Evolutionary conservation across 257 asterid species (phyloP).

Genomic region (Forsythia suspensa): DNA sequence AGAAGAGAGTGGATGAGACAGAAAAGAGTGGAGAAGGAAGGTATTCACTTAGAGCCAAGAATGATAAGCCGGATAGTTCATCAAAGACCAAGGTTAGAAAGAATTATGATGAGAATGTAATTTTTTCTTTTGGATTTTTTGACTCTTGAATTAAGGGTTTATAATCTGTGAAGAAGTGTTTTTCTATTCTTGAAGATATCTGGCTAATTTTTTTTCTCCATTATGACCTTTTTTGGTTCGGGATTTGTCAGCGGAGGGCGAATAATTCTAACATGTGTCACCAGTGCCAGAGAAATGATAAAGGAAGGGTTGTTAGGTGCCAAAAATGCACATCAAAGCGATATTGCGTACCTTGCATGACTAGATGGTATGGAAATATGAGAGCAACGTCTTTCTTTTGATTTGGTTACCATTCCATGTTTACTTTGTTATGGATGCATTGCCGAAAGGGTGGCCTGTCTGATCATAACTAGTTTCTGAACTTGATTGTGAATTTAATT

Average conservation of each 20-base stretch:
- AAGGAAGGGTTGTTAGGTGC: slow-evolving; percentile 80
- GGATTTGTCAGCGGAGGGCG: slow-evolving; percentile 45
- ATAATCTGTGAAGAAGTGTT: not conserved
- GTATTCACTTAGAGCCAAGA: slow-evolving; percentile 8
- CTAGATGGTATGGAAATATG: slow-evolving; percentile 49
- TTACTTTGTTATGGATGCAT: not conserved
- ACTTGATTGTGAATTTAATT: not conserved
- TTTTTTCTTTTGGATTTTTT: not conserved
- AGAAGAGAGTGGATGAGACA: not conserved
- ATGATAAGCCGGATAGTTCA: slow-evolving; percentile 20
- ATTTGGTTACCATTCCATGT: slow-evolving; percentile 4
- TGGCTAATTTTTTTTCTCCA: not conserved
- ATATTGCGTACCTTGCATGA: slow-evolving; percentile 76
- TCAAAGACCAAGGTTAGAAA: slow-evolving; percentile 6
- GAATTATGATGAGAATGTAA: slow-evolving; percentile 34
- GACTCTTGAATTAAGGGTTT: not conserved
- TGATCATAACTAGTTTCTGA: not conserved
- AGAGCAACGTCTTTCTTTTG: not conserved
- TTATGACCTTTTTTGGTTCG: slow-evolving; percentile 3
- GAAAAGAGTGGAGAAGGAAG: slow-evolving; percentile 13
- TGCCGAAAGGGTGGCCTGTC: not conserved
- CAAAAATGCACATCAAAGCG: slow-evolving; percentile 58
- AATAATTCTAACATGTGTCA: slow-evolving; percentile 61
- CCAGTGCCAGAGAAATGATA: slow-evolving; percentile 88
- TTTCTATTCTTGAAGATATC: not conserved